Evolutionary conservation across 1,284 basidiomycete genomes (phyloP), one percentile per base, ranked within the genome.

Genomic region (Inonotus hispidus): DNA sequence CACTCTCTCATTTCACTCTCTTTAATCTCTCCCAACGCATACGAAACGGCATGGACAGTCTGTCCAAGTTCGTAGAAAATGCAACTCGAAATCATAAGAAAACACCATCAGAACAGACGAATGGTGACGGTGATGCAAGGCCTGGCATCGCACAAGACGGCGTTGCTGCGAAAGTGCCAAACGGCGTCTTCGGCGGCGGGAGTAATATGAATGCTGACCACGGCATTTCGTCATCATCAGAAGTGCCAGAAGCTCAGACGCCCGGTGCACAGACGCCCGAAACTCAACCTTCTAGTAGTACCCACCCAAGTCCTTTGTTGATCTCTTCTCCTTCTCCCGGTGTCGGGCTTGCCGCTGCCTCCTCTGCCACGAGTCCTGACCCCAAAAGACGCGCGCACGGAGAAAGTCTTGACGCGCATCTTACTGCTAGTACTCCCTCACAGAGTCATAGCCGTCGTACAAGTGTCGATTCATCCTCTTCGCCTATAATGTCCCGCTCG

Each of bases 41-140:
- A 14, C 14, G 19, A 11, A 10, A 11, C n/a, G n/a, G 45, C 19
- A 43, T 54, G 52, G 45, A 23, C 32, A 47, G n/a, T 32, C 21
- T 60, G 13, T 53, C 54, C 29, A 53, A 61, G 19, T 23, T 61
- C 53, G 54, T 61, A n/a, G 39, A 61, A 13, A 16, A 25, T 19
- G 59, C 59, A 25, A 56, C 53, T 19, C 27, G 37, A 19, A 23
- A 23, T 19, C 23, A 53, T 23, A 11, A 5, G 8, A 50, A 58
- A n/a, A 25, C 55, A 8, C 16, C n/a, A 29, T 14, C 39, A 11
- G 41, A 56, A 19, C 19, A 39, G 21, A n/a, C n/a, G n/a, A 41
- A 56, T 3, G 21, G 8, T 14, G 35, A 58, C 50, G 50, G 50
- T 32, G 29, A 52, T 35, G 50, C n/a, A 16, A 35, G 35, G 19